Evolutionary conservation across 2,329 filamentous ascomycete species (phyloP).

Genomic region (Triangularia verruculosa): DNA sequence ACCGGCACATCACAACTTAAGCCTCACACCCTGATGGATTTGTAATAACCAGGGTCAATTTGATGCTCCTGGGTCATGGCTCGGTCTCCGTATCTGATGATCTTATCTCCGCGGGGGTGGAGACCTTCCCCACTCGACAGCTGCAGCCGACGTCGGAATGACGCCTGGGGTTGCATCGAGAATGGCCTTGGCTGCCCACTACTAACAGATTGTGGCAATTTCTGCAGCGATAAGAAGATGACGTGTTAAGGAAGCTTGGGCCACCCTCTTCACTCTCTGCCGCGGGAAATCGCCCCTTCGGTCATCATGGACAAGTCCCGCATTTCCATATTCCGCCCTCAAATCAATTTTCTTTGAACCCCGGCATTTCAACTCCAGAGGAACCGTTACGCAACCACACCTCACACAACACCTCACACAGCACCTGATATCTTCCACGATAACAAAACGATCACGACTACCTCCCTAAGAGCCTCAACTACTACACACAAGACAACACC

Average conservation of each 20-base stretch:
- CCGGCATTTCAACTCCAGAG: background rate
- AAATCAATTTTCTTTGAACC: constrained; percentile 9
- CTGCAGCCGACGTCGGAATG: constrained; percentile 28
- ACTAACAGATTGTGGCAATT: constrained; percentile 13
- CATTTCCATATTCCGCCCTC: constrained; percentile 19
- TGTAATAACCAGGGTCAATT: background rate
- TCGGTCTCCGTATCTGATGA: constrained; percentile 29
- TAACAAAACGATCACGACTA: background rate
- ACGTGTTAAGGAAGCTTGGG: constrained; percentile 22
- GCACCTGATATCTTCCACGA: background rate
- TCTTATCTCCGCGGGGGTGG: constrained; percentile 29
- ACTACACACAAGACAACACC: constrained; percentile 4
- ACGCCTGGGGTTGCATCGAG: constrained; percentile 15
- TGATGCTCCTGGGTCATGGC: background rate
- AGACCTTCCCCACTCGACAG: background rate
- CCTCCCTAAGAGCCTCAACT: constrained; percentile 3
- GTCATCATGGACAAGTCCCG: constrained; percentile 29
- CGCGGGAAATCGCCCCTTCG: constrained; percentile 26
- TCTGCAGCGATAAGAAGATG: background rate
- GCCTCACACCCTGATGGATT: too few species aligned
- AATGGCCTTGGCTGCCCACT: background rate
- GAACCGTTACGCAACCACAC: background rate
- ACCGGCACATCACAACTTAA: too few species aligned
- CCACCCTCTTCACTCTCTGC: constrained; percentile 11
- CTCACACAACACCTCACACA: background rate